Evolutionary conservation across 1,139 yeast species (phyloP), one percentile per base, ranked within the genome.

Genomic region (Suhomyces kunorum): DNA sequence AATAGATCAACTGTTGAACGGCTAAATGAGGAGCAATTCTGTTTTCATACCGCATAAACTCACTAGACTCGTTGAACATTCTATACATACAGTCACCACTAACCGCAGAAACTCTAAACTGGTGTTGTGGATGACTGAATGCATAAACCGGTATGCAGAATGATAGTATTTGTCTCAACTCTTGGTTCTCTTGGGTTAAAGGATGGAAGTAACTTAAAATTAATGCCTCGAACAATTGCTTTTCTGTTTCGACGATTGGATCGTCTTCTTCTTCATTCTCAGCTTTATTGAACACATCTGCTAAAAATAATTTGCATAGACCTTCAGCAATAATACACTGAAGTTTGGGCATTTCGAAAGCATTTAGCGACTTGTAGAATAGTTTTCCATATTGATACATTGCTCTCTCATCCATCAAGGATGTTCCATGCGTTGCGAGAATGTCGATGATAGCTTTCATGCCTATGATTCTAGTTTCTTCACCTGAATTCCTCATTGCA

Each of bases 141-240:
- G 95, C 84, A 58, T 87, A 89, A 1, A 87, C 96, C 0, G 98
- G 98, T 27, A 92, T 73, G 56, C 96, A 89, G 57, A 87, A 89
- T 8, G 95, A 81, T 44, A 90, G 77, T 1, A 87, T 85, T 62
- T 92, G 98, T 41, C 83, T 75, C 47, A 90, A 68, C 13, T 81
- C 80, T 44, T 79, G 83, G 51, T 89, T 88, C 11, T 68, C 63
- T 5, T 77, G 63, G 36, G 84, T 82, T 3, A 68, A 60, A 0
- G 90, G 88, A 43, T 85, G 82, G 62, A 87, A 89, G 54, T 88
- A 90, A 1, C 86, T 77, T 38, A 87, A 63, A 5, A 90, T 66
- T 43, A 89, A 68, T 0, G 87, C 78, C 57, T 84, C 90, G 47
- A 89, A 76, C 23, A 89, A 63, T 45, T 68, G 66, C 34, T 56